These are phyloP conservation scores for Purshia tridentata DNA, from an alignment of 306 rosid genomes.

Conservation along the genomic window DNA sequence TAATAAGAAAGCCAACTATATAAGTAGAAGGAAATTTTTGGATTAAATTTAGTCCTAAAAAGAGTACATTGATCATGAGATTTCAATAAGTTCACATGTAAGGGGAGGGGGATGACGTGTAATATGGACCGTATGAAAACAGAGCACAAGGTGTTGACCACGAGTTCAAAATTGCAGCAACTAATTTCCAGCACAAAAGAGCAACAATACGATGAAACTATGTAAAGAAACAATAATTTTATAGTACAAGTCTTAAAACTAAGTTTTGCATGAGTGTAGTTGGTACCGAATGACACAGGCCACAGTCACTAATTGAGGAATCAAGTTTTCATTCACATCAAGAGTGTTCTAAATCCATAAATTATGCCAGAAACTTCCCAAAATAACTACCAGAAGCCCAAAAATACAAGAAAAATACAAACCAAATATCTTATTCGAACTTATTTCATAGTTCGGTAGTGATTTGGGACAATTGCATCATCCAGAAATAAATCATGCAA, in stretches of 20 bases:
- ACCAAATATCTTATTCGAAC: neutral
- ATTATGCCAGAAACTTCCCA: neutral
- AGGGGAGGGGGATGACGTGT: too few relatives aligned
- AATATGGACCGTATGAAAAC: neutral
- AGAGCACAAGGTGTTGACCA: neutral
- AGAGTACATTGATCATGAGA: neutral
- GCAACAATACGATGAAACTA: neutral
- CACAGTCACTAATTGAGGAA: neutral
- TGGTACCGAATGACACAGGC: neutral
- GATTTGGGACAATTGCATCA: neutral
- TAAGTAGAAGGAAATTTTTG: neutral
- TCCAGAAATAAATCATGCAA: neutral
- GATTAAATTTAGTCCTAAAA: neutral
- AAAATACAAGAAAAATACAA: neutral
- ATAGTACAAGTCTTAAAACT: neutral
- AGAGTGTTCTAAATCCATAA: neutral
- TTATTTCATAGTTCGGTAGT: neutral
- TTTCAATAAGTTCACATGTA: neutral
- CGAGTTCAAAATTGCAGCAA: neutral
- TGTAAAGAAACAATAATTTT: too few relatives aligned
- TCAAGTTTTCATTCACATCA: neutral
- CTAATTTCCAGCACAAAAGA: neutral
- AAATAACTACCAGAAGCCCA: neutral
- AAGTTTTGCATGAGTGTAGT: neutral
- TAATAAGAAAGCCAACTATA: neutral